These are phyloP conservation scores for Populus hybrid DNA, from an alignment of 441 rosid species.

Conservation along the genomic window DNA sequence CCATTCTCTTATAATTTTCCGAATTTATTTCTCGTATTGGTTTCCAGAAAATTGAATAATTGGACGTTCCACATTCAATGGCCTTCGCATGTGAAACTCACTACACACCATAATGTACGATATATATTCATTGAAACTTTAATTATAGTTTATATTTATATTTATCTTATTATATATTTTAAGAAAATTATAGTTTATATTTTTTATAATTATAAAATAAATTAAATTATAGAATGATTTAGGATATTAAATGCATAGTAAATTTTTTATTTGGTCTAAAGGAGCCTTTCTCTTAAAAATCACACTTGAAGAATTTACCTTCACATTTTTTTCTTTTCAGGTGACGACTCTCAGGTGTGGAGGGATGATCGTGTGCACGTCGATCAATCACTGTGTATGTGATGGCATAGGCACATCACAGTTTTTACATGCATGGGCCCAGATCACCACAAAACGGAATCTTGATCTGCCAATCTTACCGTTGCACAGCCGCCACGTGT, in stretches of 20 bases:
- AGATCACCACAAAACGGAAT: constrained; percentile 34
- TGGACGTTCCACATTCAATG: background rate
- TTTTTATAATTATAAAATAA: no score
- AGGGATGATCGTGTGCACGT: constrained; percentile 83
- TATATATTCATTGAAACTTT: background rate
- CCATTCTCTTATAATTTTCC: background rate
- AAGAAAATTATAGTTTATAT: no score
- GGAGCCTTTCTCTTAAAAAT: background rate
- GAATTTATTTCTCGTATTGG: background rate
- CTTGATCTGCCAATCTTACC: constrained; percentile 43
- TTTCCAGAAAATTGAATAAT: background rate
- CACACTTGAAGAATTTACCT: no score
- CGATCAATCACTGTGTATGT: constrained; percentile 79
- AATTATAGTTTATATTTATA: no score
- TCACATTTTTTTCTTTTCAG: constrained; percentile 29
- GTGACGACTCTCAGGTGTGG: constrained; percentile 84
- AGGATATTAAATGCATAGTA: background rate
- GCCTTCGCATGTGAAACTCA: background rate
- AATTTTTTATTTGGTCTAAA: background rate
- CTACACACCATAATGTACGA: background rate
- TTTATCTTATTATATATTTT: no score
- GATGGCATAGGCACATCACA: constrained; percentile 89
- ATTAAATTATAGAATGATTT: no score
- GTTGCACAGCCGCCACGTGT: constrained; percentile 62
- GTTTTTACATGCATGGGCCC: constrained; percentile 90